phyloP scores from a whole-genome alignment of 768 basidiomycete genomes.

The Rhodotorula sphaerocarpa region DNA sequence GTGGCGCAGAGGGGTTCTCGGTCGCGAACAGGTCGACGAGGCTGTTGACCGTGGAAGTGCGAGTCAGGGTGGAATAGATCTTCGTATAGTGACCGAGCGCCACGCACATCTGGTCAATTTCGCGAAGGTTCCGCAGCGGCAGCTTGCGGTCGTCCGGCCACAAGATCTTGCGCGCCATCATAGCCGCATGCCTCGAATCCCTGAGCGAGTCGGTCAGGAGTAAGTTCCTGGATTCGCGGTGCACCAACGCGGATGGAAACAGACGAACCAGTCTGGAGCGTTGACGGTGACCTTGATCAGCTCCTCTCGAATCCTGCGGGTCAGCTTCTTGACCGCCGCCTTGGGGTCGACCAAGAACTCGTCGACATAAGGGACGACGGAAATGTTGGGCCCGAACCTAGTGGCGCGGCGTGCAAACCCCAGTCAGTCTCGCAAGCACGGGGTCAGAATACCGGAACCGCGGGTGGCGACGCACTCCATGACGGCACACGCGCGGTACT shows the following conservation, averaged over 20 bases:
- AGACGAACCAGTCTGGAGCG: conserved; percentile 85
- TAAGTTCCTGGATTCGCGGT: too few species aligned
- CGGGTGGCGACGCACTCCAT: conserved; percentile 40
- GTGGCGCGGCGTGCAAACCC: background rate
- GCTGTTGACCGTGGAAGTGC: background rate
- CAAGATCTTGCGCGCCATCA: conserved; percentile 87
- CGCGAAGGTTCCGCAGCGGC: conserved; percentile 69
- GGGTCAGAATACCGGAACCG: too few species aligned
- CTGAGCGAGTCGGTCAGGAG: conserved; percentile 44
- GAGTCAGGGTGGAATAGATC: background rate
- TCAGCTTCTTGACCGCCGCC: conserved; percentile 76
- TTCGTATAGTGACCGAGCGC: background rate
- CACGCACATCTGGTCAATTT: conserved; percentile 80
- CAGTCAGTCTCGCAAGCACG: background rate
- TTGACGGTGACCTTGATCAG: conserved; percentile 75
- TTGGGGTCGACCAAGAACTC: conserved; percentile 70
- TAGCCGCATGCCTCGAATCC: conserved; percentile 80
- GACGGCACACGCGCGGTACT: conserved; percentile 81
- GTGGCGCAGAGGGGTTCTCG: conserved; percentile 8
- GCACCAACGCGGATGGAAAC: too few species aligned
- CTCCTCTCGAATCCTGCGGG: conserved; percentile 61
- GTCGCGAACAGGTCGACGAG: conserved; percentile 26
- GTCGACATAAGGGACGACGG: conserved; percentile 61
- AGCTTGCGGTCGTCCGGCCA: conserved; percentile 74
- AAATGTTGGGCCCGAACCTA: conserved; percentile 77